These are phyloP conservation scores for Picea abies DNA, from an alignment of 83 land plant species.

Conservation along the genomic window DNA sequence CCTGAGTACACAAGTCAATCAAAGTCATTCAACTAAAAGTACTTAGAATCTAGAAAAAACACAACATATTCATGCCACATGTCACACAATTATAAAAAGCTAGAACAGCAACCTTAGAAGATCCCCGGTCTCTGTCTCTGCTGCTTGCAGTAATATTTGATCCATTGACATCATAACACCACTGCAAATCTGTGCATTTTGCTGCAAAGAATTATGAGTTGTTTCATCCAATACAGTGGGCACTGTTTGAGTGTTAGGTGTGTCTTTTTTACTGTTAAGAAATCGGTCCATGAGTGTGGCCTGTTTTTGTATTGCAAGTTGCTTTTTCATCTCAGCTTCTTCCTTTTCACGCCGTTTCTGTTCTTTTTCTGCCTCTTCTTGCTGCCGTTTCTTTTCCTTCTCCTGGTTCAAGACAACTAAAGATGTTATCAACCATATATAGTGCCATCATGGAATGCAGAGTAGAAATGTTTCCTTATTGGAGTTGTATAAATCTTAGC, in stretches of 20 bases:
- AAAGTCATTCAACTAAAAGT: not conserved
- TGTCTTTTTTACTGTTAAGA: constrained; percentile 46
- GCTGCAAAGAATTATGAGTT: constrained; percentile 15
- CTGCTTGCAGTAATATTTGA: constrained; percentile 23
- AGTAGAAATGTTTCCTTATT: not conserved
- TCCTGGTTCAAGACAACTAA: constrained; percentile 2
- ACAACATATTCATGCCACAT: constrained; percentile 1
- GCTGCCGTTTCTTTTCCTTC: constrained; percentile 54
- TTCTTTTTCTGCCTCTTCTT: constrained; percentile 82
- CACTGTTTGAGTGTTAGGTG: constrained; percentile 15
- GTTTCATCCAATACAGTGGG: not conserved
- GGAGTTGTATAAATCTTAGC: constrained; percentile 20
- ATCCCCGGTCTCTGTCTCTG: constrained; percentile 24
- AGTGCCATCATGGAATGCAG: not conserved
- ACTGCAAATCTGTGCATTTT: constrained; percentile 22
- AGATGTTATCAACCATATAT: not conserved
- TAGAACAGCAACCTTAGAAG: constrained; percentile 40
- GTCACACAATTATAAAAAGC: not conserved
- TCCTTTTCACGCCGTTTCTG: constrained; percentile 74
- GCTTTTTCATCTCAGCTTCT: constrained; percentile 66
- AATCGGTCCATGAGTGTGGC: constrained; percentile 88
- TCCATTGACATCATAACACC: constrained; percentile 50
- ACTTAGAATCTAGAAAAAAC: not conserved
- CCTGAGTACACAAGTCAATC: constrained; percentile 31
- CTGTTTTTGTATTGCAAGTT: constrained; percentile 69